These are phyloP conservation scores for Trichoderma guizhouense DNA, from an alignment of 2,329 filamentous ascomycete genomes.

Conservation along the genomic window DNA sequence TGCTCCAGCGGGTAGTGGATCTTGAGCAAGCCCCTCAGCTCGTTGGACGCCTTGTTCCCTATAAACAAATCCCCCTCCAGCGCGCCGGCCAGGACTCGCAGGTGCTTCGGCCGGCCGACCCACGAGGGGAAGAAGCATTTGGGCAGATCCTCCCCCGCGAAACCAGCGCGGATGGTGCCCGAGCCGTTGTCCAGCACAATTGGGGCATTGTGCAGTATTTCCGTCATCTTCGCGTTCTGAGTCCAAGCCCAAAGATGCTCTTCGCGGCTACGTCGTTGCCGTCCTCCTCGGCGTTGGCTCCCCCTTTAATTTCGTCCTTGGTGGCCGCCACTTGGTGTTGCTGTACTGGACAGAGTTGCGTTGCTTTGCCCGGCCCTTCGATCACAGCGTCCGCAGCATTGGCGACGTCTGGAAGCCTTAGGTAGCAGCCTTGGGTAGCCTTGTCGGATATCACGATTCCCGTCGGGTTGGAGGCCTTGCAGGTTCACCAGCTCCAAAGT, in stretches of 20 bases:
- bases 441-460: not conserved
- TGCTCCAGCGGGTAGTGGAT: constrained; percentile 95
- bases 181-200: constrained; percentile 99
- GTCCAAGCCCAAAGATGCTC: not conserved
- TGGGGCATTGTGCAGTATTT: constrained; percentile 86
- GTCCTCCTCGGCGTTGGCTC: constrained; percentile 5
- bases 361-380: constrained; percentile 1
- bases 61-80: constrained; percentile 97
- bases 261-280: not conserved
- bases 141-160: constrained; percentile 91
- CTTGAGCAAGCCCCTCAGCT: constrained; percentile 88
- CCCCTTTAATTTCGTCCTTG: not conserved
- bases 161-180: constrained; percentile 93
- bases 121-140: constrained; percentile 98
- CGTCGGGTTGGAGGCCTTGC: constrained; percentile 6
- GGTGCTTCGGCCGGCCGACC: constrained; percentile 92
- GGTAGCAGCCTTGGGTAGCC: not conserved
- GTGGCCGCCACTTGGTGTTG: not conserved
- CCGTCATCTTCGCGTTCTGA: constrained; percentile 43
- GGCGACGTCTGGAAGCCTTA: not conserved
- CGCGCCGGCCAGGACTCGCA: constrained; percentile 91
- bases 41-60: constrained; percentile 80
- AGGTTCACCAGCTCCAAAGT: not conserved
- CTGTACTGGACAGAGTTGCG: not conserved
- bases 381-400: constrained; percentile 18